Percentiles rank a stretch among this genome's conserved stretches.
These are phyloP conservation scores for Eimeria falciformis DNA, from an alignment of 169 alveolate genomes.

Conservation along the genomic window DNA sequence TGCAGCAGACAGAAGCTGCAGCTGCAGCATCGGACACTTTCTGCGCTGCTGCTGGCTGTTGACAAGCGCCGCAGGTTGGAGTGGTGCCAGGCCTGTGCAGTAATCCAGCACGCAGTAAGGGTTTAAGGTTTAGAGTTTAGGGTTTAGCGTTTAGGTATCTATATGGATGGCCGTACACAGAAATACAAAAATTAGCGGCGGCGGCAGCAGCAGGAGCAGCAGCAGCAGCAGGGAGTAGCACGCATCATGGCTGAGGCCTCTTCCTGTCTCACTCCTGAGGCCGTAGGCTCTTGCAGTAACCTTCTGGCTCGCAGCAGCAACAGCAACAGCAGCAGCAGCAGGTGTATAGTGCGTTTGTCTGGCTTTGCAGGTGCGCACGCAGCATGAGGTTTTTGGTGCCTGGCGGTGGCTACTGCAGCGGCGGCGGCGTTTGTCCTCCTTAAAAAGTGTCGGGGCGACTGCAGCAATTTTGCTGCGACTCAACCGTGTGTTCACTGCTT, in stretches of 20 bases:
- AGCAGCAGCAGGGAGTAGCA: neutral
- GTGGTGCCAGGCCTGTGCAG: conserved; percentile 35
- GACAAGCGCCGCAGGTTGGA: neutral
- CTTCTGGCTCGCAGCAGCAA: neutral
- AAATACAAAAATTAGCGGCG: no score
- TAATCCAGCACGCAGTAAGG: neutral
- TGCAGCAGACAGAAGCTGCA: neutral
- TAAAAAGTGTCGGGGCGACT: neutral
- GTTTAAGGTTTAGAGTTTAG: no score
- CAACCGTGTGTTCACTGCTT: neutral
- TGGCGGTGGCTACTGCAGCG: conserved; percentile 12
- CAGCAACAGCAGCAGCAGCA: conserved; percentile 13
- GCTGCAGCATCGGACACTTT: neutral
- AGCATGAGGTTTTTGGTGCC: conserved; percentile 16
- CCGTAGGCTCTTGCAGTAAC: neutral
- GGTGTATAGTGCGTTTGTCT: neutral
- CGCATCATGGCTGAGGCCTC: neutral
- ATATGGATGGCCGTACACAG: no score
- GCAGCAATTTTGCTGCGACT: conserved; percentile 9
- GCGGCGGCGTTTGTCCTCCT: neutral
- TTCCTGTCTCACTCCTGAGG: neutral
- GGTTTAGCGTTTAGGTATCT: no score
- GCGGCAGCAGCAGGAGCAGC: neutral
- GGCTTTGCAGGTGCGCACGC: conserved; percentile 13
- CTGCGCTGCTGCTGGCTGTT: conserved; percentile 30